Conservation (phyloP, 805 yeast species). For the Huiozyma naganishii region DNA sequence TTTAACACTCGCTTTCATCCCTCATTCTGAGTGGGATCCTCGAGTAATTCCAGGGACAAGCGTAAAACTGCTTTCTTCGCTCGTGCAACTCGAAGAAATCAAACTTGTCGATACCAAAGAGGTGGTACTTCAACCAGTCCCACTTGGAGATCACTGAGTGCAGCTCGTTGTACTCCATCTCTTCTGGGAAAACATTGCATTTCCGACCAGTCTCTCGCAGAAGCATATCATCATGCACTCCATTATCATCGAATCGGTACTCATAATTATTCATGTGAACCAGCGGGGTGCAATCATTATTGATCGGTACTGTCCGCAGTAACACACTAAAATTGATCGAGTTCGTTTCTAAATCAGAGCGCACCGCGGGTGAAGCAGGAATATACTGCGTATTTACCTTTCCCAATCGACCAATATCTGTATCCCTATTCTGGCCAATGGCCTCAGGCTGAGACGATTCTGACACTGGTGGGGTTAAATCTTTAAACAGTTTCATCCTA, state of each 20-base stretch:
- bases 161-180: slow-evolving; percentile 19
- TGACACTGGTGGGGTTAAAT: neutral
- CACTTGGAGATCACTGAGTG: slow-evolving; percentile 2
- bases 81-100: slow-evolving; percentile 19
- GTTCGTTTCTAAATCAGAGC: too few species aligned
- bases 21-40: neutral
- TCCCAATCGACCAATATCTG: too few species aligned
- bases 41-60: slow-evolving; percentile 7
- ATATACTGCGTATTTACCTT: slow-evolving; percentile 1
- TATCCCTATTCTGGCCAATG: neutral
- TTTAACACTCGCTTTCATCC: too few species aligned
- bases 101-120: slow-evolving; percentile 17
- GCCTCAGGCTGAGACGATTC: neutral
- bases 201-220: slow-evolving; percentile 9
- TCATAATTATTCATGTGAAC: slow-evolving; percentile 14
- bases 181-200: slow-evolving; percentile 14
- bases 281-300: slow-evolving; percentile 15
- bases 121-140: slow-evolving; percentile 16
- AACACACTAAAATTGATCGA: too few species aligned
- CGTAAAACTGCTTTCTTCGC: slow-evolving; percentile 13
- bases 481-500: too few species aligned
- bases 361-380: slow-evolving; percentile 1
- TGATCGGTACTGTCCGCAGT: neutral
- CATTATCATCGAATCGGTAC: slow-evolving; percentile 14
- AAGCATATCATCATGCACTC: slow-evolving; percentile 10